Percentiles rank a stretch among this genome's conserved stretches.
Conservation (phyloP, 2,329 filamentous ascomycete species). For the Myriosclerotinia scirpicola region DNA sequence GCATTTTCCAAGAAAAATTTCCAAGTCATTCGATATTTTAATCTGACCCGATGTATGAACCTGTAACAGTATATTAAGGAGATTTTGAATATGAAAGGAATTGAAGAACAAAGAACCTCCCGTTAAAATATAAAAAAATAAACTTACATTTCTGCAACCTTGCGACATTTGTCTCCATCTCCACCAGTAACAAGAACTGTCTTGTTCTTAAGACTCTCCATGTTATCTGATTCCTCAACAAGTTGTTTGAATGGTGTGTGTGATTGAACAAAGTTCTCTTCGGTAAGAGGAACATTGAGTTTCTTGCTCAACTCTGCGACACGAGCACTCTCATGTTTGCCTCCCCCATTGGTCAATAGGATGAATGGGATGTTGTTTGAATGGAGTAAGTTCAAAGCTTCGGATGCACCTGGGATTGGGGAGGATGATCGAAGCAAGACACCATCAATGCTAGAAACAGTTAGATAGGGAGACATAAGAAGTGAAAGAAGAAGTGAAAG, state of each 20-base stretch:
- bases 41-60: neutral
- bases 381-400: constrained; percentile 72
- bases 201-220: constrained; percentile 55
- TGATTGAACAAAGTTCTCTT: constrained; percentile 77
- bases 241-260: constrained; percentile 86
- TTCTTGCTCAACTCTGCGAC: constrained; percentile 67
- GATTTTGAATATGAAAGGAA: neutral
- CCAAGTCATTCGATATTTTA: neutral
- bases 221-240: constrained; percentile 56
- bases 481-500: constrained; percentile 1
- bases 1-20: constrained; percentile 5
- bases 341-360: constrained; percentile 92
- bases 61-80: too few relatives aligned
- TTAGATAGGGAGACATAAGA: constrained; percentile 19
- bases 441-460: constrained; percentile 66
- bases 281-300: constrained; percentile 63
- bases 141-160: constrained; percentile 62
- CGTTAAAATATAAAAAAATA: constrained; percentile 35
- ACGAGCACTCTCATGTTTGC: constrained; percentile 74
- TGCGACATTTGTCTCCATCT: constrained; percentile 41
- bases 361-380: constrained; percentile 82
- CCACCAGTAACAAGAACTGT: constrained; percentile 74
- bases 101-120: neutral
- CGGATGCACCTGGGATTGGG: constrained; percentile 74
- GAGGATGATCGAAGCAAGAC: constrained; percentile 84